These are phyloP conservation scores for Tinospora cordifolia DNA, from an alignment of 164 flowering plant genomes.

Conservation along the genomic window DNA sequence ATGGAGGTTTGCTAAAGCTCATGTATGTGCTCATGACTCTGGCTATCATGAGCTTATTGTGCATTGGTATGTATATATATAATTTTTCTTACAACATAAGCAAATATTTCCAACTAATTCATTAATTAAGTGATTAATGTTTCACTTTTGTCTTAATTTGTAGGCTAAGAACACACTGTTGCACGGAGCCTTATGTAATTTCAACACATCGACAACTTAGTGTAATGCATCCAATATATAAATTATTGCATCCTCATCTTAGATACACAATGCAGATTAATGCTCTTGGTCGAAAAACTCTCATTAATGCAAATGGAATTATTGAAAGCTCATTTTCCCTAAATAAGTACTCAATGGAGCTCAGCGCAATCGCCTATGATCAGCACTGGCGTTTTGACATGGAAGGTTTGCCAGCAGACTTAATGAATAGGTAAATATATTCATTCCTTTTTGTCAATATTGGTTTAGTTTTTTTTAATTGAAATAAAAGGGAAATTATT, in stretches of 20 bases:
- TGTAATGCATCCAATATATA: constrained; percentile 69
- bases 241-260: constrained; percentile 58
- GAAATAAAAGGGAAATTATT: too few relatives aligned
- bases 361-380: constrained; percentile 54
- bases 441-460: too few relatives aligned
- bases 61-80: constrained; percentile 87
- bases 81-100: too few relatives aligned
- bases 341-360: constrained; percentile 41
- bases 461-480: too few relatives aligned
- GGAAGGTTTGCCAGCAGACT: constrained; percentile 60
- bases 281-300: constrained; percentile 50
- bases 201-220: constrained; percentile 67
- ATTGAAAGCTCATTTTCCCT: constrained; percentile 55
- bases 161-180: constrained; percentile 68
- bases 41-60: constrained; percentile 60
- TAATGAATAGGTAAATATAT: constrained; percentile 46
- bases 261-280: constrained; percentile 83
- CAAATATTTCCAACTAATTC: too few relatives aligned
- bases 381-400: constrained; percentile 54
- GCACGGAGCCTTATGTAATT: constrained; percentile 60
- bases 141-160: constrained; percentile 2
- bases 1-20: constrained; percentile 70
- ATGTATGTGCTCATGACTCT: constrained; percentile 59
- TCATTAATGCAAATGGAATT: constrained; percentile 54
- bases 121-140: background rate